Percentiles rank a stretch among this genome's conserved stretches.
These are phyloP conservation scores for Vigna mungo DNA, from an alignment of 306 rosid genomes.

Conservation along the genomic window DNA sequence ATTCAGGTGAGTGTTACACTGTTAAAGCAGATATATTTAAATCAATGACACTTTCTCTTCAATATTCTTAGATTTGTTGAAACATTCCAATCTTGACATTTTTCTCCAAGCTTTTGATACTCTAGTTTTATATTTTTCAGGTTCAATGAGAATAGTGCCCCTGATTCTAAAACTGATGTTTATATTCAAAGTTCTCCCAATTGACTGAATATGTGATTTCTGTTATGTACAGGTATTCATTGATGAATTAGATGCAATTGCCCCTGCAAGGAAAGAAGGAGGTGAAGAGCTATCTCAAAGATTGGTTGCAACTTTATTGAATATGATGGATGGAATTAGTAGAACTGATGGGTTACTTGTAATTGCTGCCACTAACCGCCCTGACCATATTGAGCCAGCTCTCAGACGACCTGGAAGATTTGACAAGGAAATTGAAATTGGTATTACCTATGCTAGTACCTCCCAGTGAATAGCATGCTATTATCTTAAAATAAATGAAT, in stretches of 20 bases:
- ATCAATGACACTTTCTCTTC: background rate
- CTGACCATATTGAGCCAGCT: conserved; percentile 90
- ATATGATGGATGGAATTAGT: conserved; percentile 85
- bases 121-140: conserved; percentile 13
- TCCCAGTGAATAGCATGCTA: conserved; percentile 14
- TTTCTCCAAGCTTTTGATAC: conserved; percentile 23
- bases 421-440: conserved; percentile 92
- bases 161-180: conserved; percentile 34
- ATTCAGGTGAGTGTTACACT: background rate
- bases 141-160: conserved; percentile 22
- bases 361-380: conserved; percentile 87
- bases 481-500: conserved; percentile 20
- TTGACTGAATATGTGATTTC: conserved; percentile 38
- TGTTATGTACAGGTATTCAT: conserved; percentile 68
- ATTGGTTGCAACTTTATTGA: conserved; percentile 80
- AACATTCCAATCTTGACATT: conserved; percentile 8
- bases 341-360: conserved; percentile 76
- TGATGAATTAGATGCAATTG: conserved; percentile 95
- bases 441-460: conserved; percentile 48
- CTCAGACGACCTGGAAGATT: conserved; percentile 94
- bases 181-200: conserved; percentile 26
- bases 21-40: conserved; percentile 14
- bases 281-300: conserved; percentile 89
- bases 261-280: conserved; percentile 88
- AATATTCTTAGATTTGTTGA: conserved; percentile 12